phyloP scores from a whole-genome alignment of 2,329 filamentous ascomycete genomes.

The Cladosporium sp. region DNA sequence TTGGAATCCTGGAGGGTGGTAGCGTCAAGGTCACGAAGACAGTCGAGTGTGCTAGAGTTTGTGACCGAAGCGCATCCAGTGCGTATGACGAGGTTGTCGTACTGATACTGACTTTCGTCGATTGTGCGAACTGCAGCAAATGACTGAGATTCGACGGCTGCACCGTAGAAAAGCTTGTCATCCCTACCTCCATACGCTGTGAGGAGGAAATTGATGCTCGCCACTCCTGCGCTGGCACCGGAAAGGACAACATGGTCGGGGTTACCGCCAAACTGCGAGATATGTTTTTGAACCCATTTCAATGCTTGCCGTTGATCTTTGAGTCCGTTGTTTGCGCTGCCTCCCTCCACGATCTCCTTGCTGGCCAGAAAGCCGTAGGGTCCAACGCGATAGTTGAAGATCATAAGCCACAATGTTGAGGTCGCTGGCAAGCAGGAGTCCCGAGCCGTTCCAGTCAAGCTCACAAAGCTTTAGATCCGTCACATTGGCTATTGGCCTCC shows the following conservation, averaged over 20 bases:
- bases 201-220: conserved; percentile 59
- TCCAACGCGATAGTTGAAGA: conserved; percentile 72
- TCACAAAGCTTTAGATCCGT: no score
- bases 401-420: conserved; percentile 63
- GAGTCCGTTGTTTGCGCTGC: conserved; percentile 63
- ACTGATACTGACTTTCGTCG: conserved; percentile 46
- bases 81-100: conserved; percentile 46
- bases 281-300: conserved; percentile 64
- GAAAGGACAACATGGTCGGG: conserved; percentile 62
- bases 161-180: conserved; percentile 47
- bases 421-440: conserved; percentile 54
- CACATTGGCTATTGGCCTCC: no score
- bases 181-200: conserved; percentile 42
- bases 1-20: conserved; percentile 44
- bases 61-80: conserved; percentile 43
- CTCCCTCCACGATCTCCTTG: conserved; percentile 44
- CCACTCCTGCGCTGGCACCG: conserved; percentile 65
- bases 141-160: conserved; percentile 50
- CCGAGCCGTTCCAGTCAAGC: conserved; percentile 58
- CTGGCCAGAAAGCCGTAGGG: conserved; percentile 66
- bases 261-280: conserved; percentile 63
- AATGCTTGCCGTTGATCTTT: conserved; percentile 65
- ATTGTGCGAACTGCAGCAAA: conserved; percentile 46
- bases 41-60: conserved; percentile 41
- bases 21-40: conserved; percentile 44